A percentile compares a stretch with the other conserved stretches of the same genome.
Evolutionary conservation across 805 yeast species (phyloP).

Genomic region (Pichia phayaonensis): DNA sequence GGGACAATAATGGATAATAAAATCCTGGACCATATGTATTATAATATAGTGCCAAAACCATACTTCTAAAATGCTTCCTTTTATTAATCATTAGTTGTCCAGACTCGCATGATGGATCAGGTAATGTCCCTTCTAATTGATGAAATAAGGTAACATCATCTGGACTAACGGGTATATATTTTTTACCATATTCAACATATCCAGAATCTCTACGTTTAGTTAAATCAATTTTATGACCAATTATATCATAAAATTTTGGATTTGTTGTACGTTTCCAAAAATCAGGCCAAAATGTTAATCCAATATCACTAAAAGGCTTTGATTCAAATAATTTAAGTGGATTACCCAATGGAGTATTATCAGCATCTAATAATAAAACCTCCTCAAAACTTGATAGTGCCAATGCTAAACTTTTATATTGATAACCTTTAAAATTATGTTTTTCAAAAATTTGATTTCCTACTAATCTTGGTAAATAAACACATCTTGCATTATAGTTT

Average conservation of each 20-base stretch:
- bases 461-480: slow-evolving; percentile 48
- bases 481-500: slow-evolving; percentile 53
- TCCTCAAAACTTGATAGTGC: slow-evolving; percentile 37
- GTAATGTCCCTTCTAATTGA: slow-evolving; percentile 52
- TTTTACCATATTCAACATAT: slow-evolving; percentile 3
- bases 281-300: slow-evolving; percentile 64
- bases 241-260: slow-evolving; percentile 46
- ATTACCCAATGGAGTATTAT: slow-evolving; percentile 32
- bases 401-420: slow-evolving; percentile 23
- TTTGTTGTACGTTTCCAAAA: slow-evolving; percentile 60
- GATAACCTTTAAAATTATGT: slow-evolving; percentile 32
- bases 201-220: slow-evolving; percentile 5
- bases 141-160: slow-evolving; percentile 39
- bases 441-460: slow-evolving; percentile 52
- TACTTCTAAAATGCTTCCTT: slow-evolving; percentile 42
- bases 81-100: slow-evolving; percentile 58
- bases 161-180: slow-evolving; percentile 43
- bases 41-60: slow-evolving; percentile 51
- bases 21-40: slow-evolving; percentile 52
- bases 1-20: slow-evolving; percentile 45
- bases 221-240: slow-evolving; percentile 32
- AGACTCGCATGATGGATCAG: slow-evolving; percentile 58
- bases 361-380: slow-evolving; percentile 36
- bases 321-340: slow-evolving; percentile 25
- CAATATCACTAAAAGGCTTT: slow-evolving; percentile 39